A percentile compares a stretch with the other conserved stretches of the same genome.
phyloP scores from a whole-genome alignment of 2,329 filamentous ascomycete species.

The Aspergillus ustus region DNA sequence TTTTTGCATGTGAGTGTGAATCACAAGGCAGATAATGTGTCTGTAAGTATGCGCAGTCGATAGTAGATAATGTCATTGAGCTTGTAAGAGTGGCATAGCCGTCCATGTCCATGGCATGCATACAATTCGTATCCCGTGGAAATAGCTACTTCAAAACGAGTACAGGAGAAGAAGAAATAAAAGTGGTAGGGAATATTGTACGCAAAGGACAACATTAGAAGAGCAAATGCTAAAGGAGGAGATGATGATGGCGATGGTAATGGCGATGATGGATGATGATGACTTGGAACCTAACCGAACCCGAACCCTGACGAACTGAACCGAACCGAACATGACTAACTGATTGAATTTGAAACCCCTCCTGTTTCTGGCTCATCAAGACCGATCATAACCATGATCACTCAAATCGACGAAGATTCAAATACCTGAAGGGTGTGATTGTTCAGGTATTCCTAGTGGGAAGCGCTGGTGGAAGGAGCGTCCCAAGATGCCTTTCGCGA shows the following conservation, averaged over 20 bases:
- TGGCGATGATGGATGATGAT: background rate
- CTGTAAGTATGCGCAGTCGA: background rate
- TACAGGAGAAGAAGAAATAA: conserved; percentile 16
- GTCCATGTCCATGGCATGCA: background rate
- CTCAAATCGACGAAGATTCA: conserved; percentile 27
- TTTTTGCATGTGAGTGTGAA: background rate
- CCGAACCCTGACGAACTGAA: conserved; percentile 24
- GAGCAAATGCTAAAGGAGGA: conserved; percentile 21
- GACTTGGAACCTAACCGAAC: conserved; percentile 22
- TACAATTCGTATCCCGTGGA: conserved; percentile 8
- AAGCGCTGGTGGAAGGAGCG: conserved; percentile 28
- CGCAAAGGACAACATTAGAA: conserved; percentile 25
- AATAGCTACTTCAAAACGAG: conserved; percentile 22
- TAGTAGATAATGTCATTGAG: background rate
- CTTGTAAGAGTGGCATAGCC: background rate
- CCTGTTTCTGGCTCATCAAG: conserved; percentile 24
- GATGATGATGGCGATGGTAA: background rate
- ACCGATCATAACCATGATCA: background rate
- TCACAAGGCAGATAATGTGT: background rate
- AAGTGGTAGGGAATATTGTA: conserved; percentile 23
- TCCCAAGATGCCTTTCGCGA: conserved; percentile 37
- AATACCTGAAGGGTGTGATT: conserved; percentile 21
- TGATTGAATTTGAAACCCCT: background rate
- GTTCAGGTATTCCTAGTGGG: conserved; percentile 26
- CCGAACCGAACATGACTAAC: conserved; percentile 9